Base-by-base conservation (phyloP, 2,329 filamentous ascomycete species). In the Colletotrichum salicis region DNA sequence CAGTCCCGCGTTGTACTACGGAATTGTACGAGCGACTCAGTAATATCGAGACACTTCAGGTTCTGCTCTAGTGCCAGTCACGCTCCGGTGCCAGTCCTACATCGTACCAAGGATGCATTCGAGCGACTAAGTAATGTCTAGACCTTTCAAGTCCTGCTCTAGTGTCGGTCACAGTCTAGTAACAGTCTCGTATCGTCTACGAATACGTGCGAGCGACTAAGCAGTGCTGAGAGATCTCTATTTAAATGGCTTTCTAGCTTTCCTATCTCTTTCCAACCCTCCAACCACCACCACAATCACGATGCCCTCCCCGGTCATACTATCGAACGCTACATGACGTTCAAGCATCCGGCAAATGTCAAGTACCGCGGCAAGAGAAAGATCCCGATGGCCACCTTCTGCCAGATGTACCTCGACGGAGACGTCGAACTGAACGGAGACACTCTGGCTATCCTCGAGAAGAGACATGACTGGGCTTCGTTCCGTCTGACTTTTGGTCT, bases 321-420 rank as follows among this genome's bases (percentile, higher is more conserved):
- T 61, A 89, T 96, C 75, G 94, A 96, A 83, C 88, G 94, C 84
- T 97, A 97, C 84, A 88, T 94, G 73, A 90, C 87, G 68, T 94
- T 94, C 79, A 85, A 85, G 71, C 78, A 79, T 5, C 79, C 75
- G 55, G 84, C 86, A 74, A 75, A 83, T 79, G 77, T 79, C 75
- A 92, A 90, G 82, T 94, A 93, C 83, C 85, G 87, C 76, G 92
- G 92, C 81, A 87, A 86, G 80, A 91, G 87, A 82, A 93, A 91
- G 83, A 93, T 94, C 72, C 90, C 93, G 35, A 90, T 94, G 86
- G 92, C 95, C 84, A 94, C 93, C 10, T 97, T 97, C 87, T 91
- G 95, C 79, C 94, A 96, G 83, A 95, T 94, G 91, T 97, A 96
- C 86, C 96, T 97, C 82, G 92, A 94, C 78, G 93, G 93, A 70